Conservation (phyloP, 2,329 filamentous ascomycete species). For the Cladophialophora carrionii region DNA sequence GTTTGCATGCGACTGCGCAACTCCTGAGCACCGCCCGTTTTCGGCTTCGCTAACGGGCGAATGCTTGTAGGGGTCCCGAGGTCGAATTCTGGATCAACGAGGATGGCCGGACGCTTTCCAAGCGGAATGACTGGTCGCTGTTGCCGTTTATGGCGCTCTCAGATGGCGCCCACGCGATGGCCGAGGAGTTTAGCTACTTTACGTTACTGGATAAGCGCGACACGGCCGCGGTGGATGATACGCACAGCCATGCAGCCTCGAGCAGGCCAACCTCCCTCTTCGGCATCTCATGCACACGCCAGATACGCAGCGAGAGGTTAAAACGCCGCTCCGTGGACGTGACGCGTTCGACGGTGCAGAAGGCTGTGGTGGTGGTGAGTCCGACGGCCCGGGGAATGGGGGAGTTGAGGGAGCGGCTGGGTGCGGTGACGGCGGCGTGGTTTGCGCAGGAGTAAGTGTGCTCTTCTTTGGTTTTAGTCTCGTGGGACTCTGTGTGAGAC, state of each 20-base stretch:
- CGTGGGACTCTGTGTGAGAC: neutral
- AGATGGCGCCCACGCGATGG: conserved; percentile 91
- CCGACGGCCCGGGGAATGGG: conserved; percentile 89
- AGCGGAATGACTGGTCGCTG: conserved; percentile 84
- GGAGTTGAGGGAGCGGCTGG: conserved; percentile 84
- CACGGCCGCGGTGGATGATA: neutral
- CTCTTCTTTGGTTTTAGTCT: neutral
- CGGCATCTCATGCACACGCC: conserved; percentile 91
- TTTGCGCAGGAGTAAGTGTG: conserved; percentile 75
- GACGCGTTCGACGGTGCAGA: conserved; percentile 96
- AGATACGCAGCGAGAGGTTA: conserved; percentile 78
- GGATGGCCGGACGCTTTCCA: conserved; percentile 76
- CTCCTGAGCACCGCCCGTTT: neutral
- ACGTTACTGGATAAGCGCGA: conserved; percentile 67
- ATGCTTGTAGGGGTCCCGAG: conserved; percentile 72
- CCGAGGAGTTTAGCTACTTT: conserved; percentile 98
- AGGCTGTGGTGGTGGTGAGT: conserved; percentile 93
- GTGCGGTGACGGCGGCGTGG: conserved; percentile 91
- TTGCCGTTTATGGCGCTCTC: conserved; percentile 96
- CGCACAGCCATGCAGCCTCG: neutral
- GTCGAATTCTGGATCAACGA: conserved; percentile 88
- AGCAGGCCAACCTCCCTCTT: conserved; percentile 73
- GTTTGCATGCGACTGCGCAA: neutral
- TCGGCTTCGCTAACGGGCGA: conserved; percentile 7
- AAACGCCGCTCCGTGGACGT: conserved; percentile 82